Percentiles rank a stretch among this genome's conserved stretches.
Conservation (phyloP, 768 basidiomycete species). For the Daedaleopsis nitida region DNA sequence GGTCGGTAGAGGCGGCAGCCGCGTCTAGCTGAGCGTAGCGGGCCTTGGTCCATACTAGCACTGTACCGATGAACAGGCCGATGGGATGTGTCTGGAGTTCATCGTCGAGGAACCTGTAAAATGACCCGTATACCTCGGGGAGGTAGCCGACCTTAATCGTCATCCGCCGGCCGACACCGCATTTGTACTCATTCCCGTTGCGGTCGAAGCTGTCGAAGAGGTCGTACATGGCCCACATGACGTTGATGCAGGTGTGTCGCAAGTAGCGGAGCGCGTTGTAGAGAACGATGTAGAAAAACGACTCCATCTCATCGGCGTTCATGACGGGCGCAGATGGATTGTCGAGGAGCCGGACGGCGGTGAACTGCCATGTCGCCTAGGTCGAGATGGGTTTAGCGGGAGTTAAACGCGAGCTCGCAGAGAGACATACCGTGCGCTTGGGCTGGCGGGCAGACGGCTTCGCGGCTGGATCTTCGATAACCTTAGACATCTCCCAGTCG, state of each 20-base stretch:
- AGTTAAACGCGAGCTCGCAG: too few relatives aligned
- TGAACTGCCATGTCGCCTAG: not conserved
- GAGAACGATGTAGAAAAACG: not conserved
- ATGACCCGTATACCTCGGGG: too few relatives aligned
- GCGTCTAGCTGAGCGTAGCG: too few relatives aligned
- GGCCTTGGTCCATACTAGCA: too few relatives aligned
- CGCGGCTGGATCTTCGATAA: not conserved
- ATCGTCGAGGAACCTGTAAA: too few relatives aligned
- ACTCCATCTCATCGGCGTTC: not conserved
- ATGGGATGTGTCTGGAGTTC: too few relatives aligned
- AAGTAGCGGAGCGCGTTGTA: not conserved
- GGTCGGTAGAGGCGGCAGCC: too few relatives aligned
- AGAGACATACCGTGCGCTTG: not conserved
- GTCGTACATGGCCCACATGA: not conserved
- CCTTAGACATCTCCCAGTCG: slow-evolving; percentile 6
- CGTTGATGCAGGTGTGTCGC: not conserved
- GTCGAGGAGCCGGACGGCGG: not conserved
- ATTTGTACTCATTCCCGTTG: not conserved
- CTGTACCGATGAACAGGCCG: too few relatives aligned
- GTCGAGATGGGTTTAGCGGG: too few relatives aligned
- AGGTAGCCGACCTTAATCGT: not conserved
- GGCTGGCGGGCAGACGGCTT: not conserved
- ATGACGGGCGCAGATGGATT: not conserved
- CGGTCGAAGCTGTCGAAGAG: not conserved
- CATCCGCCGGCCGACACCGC: not conserved